A percentile compares a stretch with the other conserved stretches of the same genome.
Evolutionary conservation across 768 basidiomycete genomes (phyloP).

Genomic region (Tricholoma matsutake): DNA sequence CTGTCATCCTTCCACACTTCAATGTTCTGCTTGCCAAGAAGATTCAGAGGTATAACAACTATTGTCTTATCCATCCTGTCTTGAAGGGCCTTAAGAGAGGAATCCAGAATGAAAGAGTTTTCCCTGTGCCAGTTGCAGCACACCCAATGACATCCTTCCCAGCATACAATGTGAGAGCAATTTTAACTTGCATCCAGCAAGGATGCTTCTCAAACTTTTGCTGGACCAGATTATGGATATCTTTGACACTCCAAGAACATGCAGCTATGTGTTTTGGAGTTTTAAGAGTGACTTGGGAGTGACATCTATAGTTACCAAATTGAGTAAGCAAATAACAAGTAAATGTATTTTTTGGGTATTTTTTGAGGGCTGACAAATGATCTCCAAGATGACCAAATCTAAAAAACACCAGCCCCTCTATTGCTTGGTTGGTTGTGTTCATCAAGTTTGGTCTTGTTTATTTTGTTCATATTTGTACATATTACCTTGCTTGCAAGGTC

Average conservation of each 20-base stretch:
- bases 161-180: not conserved
- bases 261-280: not conserved
- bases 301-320: not conserved
- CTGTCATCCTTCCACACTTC: too few species aligned
- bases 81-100: constrained; percentile 15
- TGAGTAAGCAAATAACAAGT: not conserved
- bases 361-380: not conserved
- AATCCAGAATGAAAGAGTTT: constrained; percentile 20
- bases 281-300: not conserved
- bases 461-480: too few species aligned
- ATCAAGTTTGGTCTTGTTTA: too few species aligned
- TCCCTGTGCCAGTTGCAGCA: constrained; percentile 18
- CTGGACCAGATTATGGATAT: not conserved
- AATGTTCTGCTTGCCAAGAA: constrained; percentile 31
- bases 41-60: constrained; percentile 23
- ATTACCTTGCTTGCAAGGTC: too few species aligned
- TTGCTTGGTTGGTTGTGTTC: not conserved
- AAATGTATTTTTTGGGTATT: not conserved
- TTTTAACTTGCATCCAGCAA: constrained; percentile 2
- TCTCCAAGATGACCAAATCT: not conserved
- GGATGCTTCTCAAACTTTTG: not conserved
- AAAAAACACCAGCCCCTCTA: not conserved
- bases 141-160: constrained; percentile 17
- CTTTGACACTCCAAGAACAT: not conserved
- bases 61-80: constrained; percentile 10